Conservation (phyloP, 495 filamentous ascomycete genomes). For the Cryomyces minteri region DNA sequence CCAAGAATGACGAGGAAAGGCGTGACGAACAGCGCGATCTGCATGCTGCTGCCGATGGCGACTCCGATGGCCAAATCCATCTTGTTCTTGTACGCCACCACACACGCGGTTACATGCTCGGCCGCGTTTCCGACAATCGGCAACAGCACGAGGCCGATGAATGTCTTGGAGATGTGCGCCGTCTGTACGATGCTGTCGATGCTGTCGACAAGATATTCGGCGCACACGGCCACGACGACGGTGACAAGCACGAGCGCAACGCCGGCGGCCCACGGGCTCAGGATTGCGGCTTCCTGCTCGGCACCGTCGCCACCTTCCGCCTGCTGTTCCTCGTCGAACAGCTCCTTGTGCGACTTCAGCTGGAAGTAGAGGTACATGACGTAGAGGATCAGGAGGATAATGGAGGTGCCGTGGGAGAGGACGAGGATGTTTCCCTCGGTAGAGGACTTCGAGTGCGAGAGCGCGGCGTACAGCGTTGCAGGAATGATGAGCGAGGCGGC, state of each 20-base stretch:
- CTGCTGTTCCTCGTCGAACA: conserved; percentile 37
- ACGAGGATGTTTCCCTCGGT: too few species aligned
- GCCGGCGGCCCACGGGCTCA: conserved; percentile 52
- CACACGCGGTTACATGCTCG: conserved; percentile 87
- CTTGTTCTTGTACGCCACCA: conserved; percentile 87
- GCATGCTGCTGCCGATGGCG: conserved; percentile 81
- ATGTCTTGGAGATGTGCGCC: conserved; percentile 81
- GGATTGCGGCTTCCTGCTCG: conserved; percentile 32
- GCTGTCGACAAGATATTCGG: conserved; percentile 71
- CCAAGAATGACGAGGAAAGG: conserved; percentile 81
- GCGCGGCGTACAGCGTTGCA: conserved; percentile 56
- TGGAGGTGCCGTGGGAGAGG: conserved; percentile 76
- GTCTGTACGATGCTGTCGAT: conserved; percentile 60
- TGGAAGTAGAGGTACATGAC: conserved; percentile 85
- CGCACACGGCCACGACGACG: conserved; percentile 70
- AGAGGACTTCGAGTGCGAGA: too few species aligned
- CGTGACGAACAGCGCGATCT: conserved; percentile 87
- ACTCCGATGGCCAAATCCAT: conserved; percentile 96
- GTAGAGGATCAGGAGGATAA: conserved; percentile 80
- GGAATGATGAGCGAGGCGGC: conserved; percentile 88
- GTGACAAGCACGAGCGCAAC: conserved; percentile 60
- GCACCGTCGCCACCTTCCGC: conserved; percentile 22
- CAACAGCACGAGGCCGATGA: conserved; percentile 87
- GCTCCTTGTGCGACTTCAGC: conserved; percentile 55
- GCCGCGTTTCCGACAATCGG: conserved; percentile 97